A percentile compares a stretch with the other conserved stretches of the same genome.
These are phyloP conservation scores for Prunus mira DNA, from an alignment of 306 rosid genomes.

Conservation along the genomic window DNA sequence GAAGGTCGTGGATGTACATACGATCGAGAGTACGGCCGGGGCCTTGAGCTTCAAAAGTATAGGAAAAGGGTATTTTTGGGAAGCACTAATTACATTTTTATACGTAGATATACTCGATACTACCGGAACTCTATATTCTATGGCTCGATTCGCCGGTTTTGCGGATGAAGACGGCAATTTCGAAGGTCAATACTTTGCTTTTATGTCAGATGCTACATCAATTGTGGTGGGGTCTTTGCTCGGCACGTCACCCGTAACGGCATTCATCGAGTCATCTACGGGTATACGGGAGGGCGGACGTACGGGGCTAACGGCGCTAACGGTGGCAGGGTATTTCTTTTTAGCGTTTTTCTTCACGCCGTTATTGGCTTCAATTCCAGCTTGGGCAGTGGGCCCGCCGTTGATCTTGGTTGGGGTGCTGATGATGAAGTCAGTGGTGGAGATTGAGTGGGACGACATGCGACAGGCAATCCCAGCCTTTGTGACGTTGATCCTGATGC, in stretches of 20 bases:
- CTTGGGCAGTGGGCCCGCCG: slow-evolving; percentile 99
- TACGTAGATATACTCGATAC: slow-evolving; percentile 91
- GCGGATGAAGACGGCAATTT: slow-evolving; percentile 62
- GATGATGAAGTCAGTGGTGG: slow-evolving; percentile 95
- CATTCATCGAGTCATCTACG: slow-evolving; percentile 83
- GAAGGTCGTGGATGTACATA: slow-evolving; percentile 73
- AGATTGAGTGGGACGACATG: slow-evolving; percentile 92
- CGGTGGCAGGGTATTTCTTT: slow-evolving; percentile 66
- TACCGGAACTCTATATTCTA: slow-evolving; percentile 82
- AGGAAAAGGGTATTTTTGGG: slow-evolving; percentile 73
- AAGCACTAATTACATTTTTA: slow-evolving; percentile 73
- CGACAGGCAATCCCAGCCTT: slow-evolving; percentile 91
- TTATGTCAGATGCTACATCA: slow-evolving; percentile 94
- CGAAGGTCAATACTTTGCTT: slow-evolving; percentile 91
- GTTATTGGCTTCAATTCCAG: slow-evolving; percentile 88
- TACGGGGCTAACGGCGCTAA: slow-evolving; percentile 84
- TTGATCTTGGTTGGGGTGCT: slow-evolving; percentile 86
- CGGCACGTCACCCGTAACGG: slow-evolving; percentile 93
- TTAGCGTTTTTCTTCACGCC: slow-evolving; percentile 87
- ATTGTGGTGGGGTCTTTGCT: slow-evolving; percentile 80
- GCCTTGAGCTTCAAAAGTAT: slow-evolving; percentile 69
- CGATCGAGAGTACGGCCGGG: slow-evolving; percentile 70
- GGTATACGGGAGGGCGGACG: slow-evolving; percentile 95
- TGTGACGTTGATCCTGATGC: slow-evolving; percentile 75
- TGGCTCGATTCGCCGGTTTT: slow-evolving; percentile 95